phyloP scores from a whole-genome alignment of 306 rosid species.

The Prunus persica region Prunus_persica_NCBIv2 NC_034014.1:29121501-29122000 shows the following conservation, averaged over 20 bases:
- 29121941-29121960: not conserved
- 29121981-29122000: not conserved
- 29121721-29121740: constrained; percentile 62
- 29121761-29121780: constrained; percentile 77
- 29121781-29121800: constrained; percentile 70
- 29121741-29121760: constrained; percentile 81
- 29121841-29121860: not conserved
- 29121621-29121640: not conserved
- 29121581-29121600: too few relatives aligned
- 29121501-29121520: too few relatives aligned
- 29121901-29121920: not conserved
- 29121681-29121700: not conserved
- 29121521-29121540: too few relatives aligned
- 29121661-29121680: not conserved
- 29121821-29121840: constrained; percentile 60
- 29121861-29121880: not conserved
- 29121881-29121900: not conserved
- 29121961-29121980: not conserved
- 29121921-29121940: not conserved
- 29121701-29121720: constrained; percentile 45
- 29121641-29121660: constrained; percentile 7
- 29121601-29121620: too few relatives aligned
- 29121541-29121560: too few relatives aligned
- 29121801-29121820: constrained; percentile 86
- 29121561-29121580: too few relatives aligned